Evolutionary conservation across 73 alveolate species (phyloP), one percentile per base, ranked within the genome.

Genomic region (Blepharisma stoltei): DNA sequence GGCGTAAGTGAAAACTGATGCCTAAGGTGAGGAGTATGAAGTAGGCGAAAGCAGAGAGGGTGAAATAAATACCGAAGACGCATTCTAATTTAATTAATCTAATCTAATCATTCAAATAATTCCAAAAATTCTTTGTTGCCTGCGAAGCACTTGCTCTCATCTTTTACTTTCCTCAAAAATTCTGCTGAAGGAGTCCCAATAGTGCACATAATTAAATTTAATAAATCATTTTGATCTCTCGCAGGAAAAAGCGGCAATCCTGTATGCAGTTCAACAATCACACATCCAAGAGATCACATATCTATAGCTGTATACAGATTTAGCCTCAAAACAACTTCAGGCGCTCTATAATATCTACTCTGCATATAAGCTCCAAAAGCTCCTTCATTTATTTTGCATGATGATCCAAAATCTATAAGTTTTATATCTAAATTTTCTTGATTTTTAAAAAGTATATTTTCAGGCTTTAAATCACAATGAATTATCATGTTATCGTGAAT

Each of bases 121-220:
- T 32, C 41, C 41, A 32, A 32, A 32, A 32, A 32, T 32, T 32
- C 5, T 0, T 3, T 32, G 3, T 32, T 32, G 41, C 41, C 41
- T 32, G 5, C 3, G 5, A 32, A 32, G 0, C 68, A 54, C 97
- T 76, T 6, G 78, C 54, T 66, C 88, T 90, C 41, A 32, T 32
- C 41, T 32, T 32, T 32, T 32, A 32, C 41, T 32, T 32, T 32
- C 41, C 41, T 32, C 41, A 32, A 32, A 32, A 52, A 14, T 4
- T 52, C 66, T 20, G n/a, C 66, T 14, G 66, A 20, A 52, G 66
- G 66, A 14, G 23, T 14, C n/a, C 66, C 66, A 14, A 52, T 0
- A 14, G 23, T 4, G 3, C 66, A 11, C n/a, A 52, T 52, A 11
- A 52, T 52, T 2, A 11, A 52, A 52, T 14, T 11, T 52, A 52